Percentiles rank a stretch among this genome's conserved stretches.
Conservation (phyloP, 2,329 filamentous ascomycete species). For the Waltergamsia citrina region DNA sequence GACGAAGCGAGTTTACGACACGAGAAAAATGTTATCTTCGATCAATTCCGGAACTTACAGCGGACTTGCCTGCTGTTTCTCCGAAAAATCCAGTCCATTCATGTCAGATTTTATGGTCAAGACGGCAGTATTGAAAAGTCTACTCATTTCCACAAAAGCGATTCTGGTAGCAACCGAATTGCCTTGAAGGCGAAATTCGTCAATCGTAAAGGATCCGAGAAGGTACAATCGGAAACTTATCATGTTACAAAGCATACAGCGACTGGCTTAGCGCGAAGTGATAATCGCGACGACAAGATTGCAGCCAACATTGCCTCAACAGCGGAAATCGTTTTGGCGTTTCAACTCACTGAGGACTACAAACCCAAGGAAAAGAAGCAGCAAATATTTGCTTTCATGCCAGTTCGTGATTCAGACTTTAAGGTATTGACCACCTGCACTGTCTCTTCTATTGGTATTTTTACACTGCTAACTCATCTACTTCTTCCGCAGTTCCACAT, state of each 20-base stretch:
- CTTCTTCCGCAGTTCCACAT: constrained; percentile 29
- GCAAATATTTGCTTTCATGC: constrained; percentile 35
- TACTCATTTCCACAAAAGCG: no score
- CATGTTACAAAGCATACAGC: constrained; percentile 19
- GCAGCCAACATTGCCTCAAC: constrained; percentile 12
- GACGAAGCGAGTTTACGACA: constrained; percentile 8
- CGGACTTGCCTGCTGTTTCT: constrained; percentile 31
- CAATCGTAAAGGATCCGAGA: not conserved
- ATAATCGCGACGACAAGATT: constrained; percentile 19
- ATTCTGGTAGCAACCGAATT: not conserved
- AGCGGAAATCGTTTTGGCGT: constrained; percentile 32
- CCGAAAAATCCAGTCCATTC: constrained; percentile 23
- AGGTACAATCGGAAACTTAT: constrained; percentile 14
- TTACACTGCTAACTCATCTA: not conserved
- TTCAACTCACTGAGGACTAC: constrained; percentile 24
- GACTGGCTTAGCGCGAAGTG: constrained; percentile 18
- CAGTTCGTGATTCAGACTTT: constrained; percentile 30
- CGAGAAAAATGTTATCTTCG: constrained; percentile 17
- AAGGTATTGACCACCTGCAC: constrained; percentile 16
- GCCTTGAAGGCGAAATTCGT: not conserved
- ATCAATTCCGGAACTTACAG: constrained; percentile 26
- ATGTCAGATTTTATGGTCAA: constrained; percentile 17
- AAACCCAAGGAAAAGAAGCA: constrained; percentile 27
- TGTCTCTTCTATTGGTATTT: not conserved
- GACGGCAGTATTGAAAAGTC: no score